A percentile compares a stretch with the other conserved stretches of the same genome.
Conservation (phyloP, 495 filamentous ascomycete species). For the Penicillium tannophilum region DNA sequence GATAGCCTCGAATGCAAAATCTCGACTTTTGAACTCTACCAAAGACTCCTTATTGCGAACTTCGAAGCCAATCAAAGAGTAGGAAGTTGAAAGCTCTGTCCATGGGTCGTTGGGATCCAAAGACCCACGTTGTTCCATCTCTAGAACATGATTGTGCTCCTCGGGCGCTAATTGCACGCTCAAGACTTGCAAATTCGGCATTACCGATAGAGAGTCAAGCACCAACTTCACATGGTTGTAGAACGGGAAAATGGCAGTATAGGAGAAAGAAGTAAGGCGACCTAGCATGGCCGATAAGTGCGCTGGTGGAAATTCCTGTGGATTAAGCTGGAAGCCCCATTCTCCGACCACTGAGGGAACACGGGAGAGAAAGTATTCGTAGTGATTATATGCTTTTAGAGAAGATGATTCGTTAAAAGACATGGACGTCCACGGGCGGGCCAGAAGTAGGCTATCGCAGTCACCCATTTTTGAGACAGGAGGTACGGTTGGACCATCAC, state of each 20-base stretch:
- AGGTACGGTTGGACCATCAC: slow-evolving; percentile 6
- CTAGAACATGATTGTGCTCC: slow-evolving; percentile 33
- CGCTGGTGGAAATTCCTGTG: background rate
- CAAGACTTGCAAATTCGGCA: slow-evolving; percentile 32
- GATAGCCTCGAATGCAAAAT: slow-evolving; percentile 30
- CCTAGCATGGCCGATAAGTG: slow-evolving; percentile 19
- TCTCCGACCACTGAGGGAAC: slow-evolving; percentile 38
- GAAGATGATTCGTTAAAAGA: slow-evolving; percentile 45
- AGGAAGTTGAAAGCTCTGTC: slow-evolving; percentile 47
- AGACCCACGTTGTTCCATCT: slow-evolving; percentile 43
- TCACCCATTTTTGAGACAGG: slow-evolving; percentile 12
- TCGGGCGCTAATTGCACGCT: slow-evolving; percentile 38
- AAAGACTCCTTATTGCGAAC: slow-evolving; percentile 29
- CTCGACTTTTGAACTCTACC: slow-evolving; percentile 30
- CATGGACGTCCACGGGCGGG: slow-evolving; percentile 38
- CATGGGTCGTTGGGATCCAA: slow-evolving; percentile 47
- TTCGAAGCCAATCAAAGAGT: slow-evolving; percentile 38
- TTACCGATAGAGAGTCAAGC: slow-evolving; percentile 30
- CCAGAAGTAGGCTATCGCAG: slow-evolving; percentile 23
- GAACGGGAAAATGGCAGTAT: slow-evolving; percentile 48
- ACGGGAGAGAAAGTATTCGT: slow-evolving; percentile 45
- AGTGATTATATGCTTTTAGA: slow-evolving; percentile 45
- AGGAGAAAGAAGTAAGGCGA: slow-evolving; percentile 36
- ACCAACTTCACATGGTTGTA: slow-evolving; percentile 47
- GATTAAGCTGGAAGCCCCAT: slow-evolving; percentile 28